phyloP scores from a whole-genome alignment of 106 monocot genomes.

The Xerophyta viscosa region DNA sequence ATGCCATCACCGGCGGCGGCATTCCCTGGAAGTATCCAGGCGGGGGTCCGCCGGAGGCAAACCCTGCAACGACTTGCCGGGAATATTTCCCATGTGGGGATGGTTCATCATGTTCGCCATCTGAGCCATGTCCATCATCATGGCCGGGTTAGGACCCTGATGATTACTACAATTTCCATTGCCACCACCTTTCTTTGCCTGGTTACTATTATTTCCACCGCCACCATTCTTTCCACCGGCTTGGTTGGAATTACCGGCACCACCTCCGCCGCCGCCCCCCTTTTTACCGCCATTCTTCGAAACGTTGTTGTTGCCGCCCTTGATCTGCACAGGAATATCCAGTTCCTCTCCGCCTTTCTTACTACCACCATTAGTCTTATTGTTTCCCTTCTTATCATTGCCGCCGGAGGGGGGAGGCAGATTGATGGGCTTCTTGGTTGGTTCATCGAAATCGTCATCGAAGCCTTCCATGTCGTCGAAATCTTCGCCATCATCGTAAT shows the following conservation, averaged over 20 bases:
- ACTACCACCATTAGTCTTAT: conserved; percentile 4
- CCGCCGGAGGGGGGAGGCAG: too few relatives aligned
- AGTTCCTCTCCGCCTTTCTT: conserved; percentile 15
- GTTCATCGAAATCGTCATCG: conserved; percentile 38
- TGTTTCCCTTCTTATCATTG: background rate
- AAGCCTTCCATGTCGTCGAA: conserved; percentile 20
- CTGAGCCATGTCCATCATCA: conserved; percentile 15
- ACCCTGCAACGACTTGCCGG: conserved; percentile 11
- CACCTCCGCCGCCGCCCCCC: background rate
- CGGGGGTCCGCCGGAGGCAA: conserved; percentile 14
- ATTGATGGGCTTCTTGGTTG: conserved; percentile 24
- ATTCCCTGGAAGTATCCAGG: conserved; percentile 18
- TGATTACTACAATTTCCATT: conserved; percentile 1
- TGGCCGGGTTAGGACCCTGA: conserved; percentile 1
- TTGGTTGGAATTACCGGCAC: too few relatives aligned
- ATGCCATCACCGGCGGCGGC: conserved; percentile 17
- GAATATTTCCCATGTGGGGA: conserved; percentile 7
- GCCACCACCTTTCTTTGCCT: background rate
- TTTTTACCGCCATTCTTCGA: background rate
- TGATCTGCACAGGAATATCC: background rate
- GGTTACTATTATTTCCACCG: background rate
- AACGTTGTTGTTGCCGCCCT: conserved; percentile 2
- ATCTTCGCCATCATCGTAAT: conserved; percentile 23
- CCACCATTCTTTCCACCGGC: conserved; percentile 2
- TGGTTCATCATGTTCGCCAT: conserved; percentile 14